Base-by-base conservation (phyloP, 495 filamentous ascomycete species). In the Clohesyomyces aquaticus region DNA sequence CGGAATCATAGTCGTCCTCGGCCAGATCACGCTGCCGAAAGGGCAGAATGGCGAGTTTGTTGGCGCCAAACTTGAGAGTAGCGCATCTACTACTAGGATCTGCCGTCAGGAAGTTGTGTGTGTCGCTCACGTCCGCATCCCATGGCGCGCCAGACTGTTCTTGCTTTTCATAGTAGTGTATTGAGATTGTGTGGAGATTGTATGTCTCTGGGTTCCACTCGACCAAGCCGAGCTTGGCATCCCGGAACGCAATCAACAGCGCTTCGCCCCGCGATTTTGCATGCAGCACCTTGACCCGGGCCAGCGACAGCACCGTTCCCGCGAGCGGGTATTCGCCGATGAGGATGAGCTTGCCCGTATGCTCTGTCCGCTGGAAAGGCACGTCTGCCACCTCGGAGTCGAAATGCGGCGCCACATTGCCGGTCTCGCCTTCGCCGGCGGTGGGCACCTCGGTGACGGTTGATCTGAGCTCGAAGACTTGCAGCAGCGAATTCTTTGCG, bases 161-260 rank as follows among this genome's bases (percentile, higher is more conserved):
- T 71, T 97, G 93, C 72, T 92, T 85, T 73, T 99, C 94, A 73
- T 98, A 99, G 78, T 93, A 96, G 78, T 99, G 94, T 67, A 99
- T 92, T 26, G 92, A 96, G 59, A 93, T 85, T 14, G 94, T 99
- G 26, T 84, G 84, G 54, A 98, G 84, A 23, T 82, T 81, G 72
- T 90, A 79, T 41, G 83, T 83, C 68, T 88, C 87, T 19, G 90
- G 85, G 74, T 99, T 90, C 94, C 94, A 99, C 79, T 96, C 91
- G 54, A 97, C 84, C 78, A 98, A 78, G 73, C 88, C 91, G 61
- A 97, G 80, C 75, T 94, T 96, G 25, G 94, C 95, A 79, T 98
- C 92, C 65, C 87, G 86, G 69, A 93, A 85, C 2, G 91, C 86
- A 23, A 97, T 64, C 32, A 99, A 77, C 26, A 99, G 82, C n/a